A percentile compares a stretch with the other conserved stretches of the same genome.
These are phyloP conservation scores for Hypoxylon sp. DNA, from an alignment of 2,329 filamentous ascomycete species.

Conservation along the genomic window DNA sequence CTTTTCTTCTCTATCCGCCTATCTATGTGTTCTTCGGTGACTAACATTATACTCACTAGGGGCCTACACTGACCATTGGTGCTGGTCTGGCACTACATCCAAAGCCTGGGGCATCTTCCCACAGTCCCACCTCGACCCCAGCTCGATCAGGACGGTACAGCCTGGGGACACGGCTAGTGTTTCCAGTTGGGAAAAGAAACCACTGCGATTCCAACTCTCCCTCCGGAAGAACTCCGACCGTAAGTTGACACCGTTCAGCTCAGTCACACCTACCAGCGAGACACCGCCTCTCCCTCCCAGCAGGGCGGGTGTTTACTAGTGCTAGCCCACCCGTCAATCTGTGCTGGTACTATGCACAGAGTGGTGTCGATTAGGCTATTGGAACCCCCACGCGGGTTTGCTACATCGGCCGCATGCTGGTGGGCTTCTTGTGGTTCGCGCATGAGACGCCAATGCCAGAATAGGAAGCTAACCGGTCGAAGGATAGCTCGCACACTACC, in stretches of 20 bases:
- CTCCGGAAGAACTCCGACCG: slow-evolving; percentile 49
- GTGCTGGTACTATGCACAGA: neutral
- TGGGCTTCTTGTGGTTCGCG: slow-evolving; percentile 8
- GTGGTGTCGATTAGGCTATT: neutral
- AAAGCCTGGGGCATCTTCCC: slow-evolving; percentile 56
- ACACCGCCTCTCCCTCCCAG: slow-evolving; percentile 40
- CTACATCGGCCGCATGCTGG: slow-evolving; percentile 2
- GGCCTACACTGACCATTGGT: slow-evolving; percentile 55
- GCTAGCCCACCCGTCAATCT: neutral
- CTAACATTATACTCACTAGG: slow-evolving; percentile 46
- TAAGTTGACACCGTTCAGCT: slow-evolving; percentile 41
- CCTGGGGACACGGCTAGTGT: slow-evolving; percentile 50
- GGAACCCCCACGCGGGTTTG: slow-evolving; percentile 13
- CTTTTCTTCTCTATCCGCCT: neutral
- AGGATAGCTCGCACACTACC: slow-evolving; percentile 18
- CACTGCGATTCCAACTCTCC: slow-evolving; percentile 51
- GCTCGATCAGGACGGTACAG: slow-evolving; percentile 48
- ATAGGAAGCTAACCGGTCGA: slow-evolving; percentile 17
- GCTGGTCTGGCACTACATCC: slow-evolving; percentile 55
- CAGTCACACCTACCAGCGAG: slow-evolving; percentile 40
- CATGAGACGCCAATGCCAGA: slow-evolving; percentile 5
- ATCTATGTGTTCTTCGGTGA: neutral
- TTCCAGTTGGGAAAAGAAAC: slow-evolving; percentile 53
- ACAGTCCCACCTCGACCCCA: slow-evolving; percentile 54
- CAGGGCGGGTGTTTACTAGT: slow-evolving; percentile 45